Evolutionary conservation across 2,329 filamentous ascomycete genomes (phyloP).

Genomic region (Coniochaeta sp.): DNA sequence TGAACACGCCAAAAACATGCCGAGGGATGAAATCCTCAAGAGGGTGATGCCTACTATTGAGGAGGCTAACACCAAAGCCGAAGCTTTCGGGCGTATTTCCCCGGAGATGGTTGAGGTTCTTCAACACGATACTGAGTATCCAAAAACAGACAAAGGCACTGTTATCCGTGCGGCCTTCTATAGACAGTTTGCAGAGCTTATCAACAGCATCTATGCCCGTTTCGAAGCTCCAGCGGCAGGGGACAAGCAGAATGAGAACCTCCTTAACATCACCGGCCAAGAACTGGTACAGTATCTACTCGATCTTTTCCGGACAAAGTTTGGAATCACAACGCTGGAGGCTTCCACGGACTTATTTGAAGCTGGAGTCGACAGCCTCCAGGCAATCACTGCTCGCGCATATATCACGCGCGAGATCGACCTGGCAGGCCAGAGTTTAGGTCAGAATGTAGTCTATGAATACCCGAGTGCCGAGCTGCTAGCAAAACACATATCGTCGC

Average conservation of each 20-base stretch:
- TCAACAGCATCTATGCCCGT: conserved; percentile 33
- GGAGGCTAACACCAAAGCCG: conserved; percentile 39
- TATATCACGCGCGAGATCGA: conserved; percentile 17
- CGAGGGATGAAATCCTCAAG: conserved; percentile 37
- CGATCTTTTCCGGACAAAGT: conserved; percentile 14
- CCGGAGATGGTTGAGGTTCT: conserved; percentile 45
- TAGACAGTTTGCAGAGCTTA: conserved; percentile 35
- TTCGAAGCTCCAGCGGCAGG: conserved; percentile 13
- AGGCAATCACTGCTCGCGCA: conserved; percentile 16
- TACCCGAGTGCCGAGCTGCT: conserved; percentile 16
- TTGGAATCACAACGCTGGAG: conserved; percentile 8
- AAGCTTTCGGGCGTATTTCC: conserved; percentile 44
- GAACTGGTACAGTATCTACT: conserved; percentile 9
- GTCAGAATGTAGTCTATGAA: conserved; percentile 23
- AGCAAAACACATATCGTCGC: conserved; percentile 13
- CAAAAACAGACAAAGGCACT: conserved; percentile 47
- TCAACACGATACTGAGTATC: conserved; percentile 32
- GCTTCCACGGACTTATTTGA: conserved; percentile 19
- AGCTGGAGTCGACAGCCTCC: conserved; percentile 18
- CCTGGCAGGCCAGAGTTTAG: conserved; percentile 11
- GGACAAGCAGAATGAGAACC: conserved; percentile 2
- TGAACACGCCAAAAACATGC: conserved; percentile 30
- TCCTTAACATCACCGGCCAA: not conserved
- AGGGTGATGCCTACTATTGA: conserved; percentile 41
- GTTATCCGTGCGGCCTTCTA: conserved; percentile 46